Evolutionary conservation across 257 asterid genomes (phyloP).

Genomic region (Craterostigma plantagineum): DNA sequence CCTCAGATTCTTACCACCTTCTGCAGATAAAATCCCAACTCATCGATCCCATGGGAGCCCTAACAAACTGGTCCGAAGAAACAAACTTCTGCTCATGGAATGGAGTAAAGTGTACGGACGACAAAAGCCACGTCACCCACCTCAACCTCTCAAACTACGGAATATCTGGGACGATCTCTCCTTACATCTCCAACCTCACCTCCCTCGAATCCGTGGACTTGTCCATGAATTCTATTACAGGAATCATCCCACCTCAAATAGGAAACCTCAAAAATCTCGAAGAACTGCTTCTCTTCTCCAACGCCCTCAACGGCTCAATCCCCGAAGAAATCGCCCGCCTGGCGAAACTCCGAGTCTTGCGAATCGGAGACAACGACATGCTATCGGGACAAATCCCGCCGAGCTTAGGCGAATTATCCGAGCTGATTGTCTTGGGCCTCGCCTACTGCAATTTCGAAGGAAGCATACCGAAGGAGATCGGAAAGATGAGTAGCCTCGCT

Average conservation of each 20-base stretch:
- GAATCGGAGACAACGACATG: constrained; percentile 65
- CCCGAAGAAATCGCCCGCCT: constrained; percentile 44
- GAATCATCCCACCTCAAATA: constrained; percentile 44
- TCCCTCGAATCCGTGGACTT: constrained; percentile 49
- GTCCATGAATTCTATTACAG: constrained; percentile 43
- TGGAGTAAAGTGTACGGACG: constrained; percentile 55
- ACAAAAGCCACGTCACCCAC: constrained; percentile 22
- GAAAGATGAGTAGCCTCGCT: constrained; percentile 34
- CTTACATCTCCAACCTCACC: constrained; percentile 32
- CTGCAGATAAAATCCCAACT: constrained; percentile 41
- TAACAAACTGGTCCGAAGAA: constrained; percentile 43
- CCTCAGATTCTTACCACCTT: constrained; percentile 39
- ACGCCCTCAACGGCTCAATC: constrained; percentile 34
- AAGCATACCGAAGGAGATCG: constrained; percentile 50
- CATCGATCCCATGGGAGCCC: constrained; percentile 37
- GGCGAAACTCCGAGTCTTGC: constrained; percentile 44
- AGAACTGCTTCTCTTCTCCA: constrained; percentile 49
- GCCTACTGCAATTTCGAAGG: constrained; percentile 59
- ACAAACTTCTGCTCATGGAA: constrained; percentile 50
- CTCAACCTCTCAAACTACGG: constrained; percentile 49
- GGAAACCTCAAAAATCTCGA: constrained; percentile 36
- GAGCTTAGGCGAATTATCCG: constrained; percentile 36
- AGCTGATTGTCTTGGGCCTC: constrained; percentile 45
- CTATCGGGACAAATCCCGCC: constrained; percentile 34
- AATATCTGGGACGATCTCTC: constrained; percentile 34